Conservation (phyloP, 179 eudicot genomes). For the Gypsophila paniculata region DNA sequence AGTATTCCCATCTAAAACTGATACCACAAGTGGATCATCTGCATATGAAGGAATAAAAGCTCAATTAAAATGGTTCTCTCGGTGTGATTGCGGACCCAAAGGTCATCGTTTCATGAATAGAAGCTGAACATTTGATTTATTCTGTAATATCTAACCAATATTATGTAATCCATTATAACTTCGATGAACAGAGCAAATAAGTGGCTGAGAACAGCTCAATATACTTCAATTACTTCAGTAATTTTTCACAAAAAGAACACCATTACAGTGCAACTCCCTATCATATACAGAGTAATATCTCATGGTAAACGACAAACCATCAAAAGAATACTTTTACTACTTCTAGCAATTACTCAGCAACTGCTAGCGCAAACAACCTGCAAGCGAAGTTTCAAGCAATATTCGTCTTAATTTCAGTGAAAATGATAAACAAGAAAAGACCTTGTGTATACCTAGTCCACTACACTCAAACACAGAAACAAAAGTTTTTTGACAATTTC, state of each 20-base stretch:
- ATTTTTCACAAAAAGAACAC: no score
- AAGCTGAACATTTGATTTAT: no score
- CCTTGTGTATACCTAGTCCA: background rate
- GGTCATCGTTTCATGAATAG: background rate
- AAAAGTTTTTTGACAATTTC: background rate
- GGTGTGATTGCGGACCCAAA: background rate
- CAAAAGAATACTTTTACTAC: background rate
- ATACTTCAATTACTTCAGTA: no score
- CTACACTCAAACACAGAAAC: background rate
- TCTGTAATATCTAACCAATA: no score
- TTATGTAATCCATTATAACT: no score
- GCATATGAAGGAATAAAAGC: constrained; percentile 14
- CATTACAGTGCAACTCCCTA: background rate
- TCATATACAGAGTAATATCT: no score
- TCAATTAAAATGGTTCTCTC: background rate
- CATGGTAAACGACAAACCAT: background rate
- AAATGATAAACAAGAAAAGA: background rate
- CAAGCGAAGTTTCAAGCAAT: background rate
- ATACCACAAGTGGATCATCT: constrained; percentile 62
- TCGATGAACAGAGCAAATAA: no score
- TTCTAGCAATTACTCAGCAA: background rate
- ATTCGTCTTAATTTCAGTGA: background rate
- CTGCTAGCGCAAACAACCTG: background rate
- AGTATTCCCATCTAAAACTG: constrained; percentile 58
- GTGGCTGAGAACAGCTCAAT: no score